Conservation (phyloP, 257 asterid species). For the Capsicum baccatum region DNA sequence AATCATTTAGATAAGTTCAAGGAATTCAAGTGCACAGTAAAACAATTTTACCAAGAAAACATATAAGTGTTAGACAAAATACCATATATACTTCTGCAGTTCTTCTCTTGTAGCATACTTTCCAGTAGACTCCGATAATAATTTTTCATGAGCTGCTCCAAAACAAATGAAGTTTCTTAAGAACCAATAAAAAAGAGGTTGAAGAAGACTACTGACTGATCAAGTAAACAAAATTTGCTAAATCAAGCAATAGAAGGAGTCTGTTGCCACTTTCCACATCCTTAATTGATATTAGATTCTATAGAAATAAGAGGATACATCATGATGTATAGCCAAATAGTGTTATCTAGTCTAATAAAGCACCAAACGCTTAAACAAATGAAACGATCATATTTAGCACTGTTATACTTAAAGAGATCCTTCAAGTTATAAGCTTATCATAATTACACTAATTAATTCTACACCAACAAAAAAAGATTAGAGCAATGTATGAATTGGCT, state of each 20-base stretch:
- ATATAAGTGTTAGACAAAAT: slow-evolving; percentile 18
- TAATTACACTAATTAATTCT: too few species aligned
- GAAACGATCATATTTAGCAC: neutral
- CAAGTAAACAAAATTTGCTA: neutral
- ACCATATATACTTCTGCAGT: slow-evolving; percentile 68
- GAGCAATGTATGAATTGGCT: too few species aligned
- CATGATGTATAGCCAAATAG: neutral
- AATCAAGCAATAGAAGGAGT: neutral
- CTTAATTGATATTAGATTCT: too few species aligned
- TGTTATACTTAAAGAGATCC: neutral
- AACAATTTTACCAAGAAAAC: neutral
- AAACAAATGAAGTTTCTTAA: slow-evolving; percentile 8
- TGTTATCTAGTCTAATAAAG: slow-evolving; percentile 7
- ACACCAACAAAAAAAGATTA: too few species aligned
- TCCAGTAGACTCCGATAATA: slow-evolving; percentile 51
- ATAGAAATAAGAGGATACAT: slow-evolving; percentile 13
- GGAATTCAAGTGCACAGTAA: neutral
- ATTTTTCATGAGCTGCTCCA: slow-evolving; percentile 70
- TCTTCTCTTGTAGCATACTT: slow-evolving; percentile 63
- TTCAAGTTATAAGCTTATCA: neutral
- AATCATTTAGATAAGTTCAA: neutral
- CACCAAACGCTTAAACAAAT: neutral
- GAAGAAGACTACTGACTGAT: neutral
- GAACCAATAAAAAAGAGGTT: neutral
- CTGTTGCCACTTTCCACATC: neutral